A percentile compares a stretch with the other conserved stretches of the same genome.
Evolutionary conservation across 768 basidiomycete genomes (phyloP).

Genomic region (Rhodotorula paludigena): DNA sequence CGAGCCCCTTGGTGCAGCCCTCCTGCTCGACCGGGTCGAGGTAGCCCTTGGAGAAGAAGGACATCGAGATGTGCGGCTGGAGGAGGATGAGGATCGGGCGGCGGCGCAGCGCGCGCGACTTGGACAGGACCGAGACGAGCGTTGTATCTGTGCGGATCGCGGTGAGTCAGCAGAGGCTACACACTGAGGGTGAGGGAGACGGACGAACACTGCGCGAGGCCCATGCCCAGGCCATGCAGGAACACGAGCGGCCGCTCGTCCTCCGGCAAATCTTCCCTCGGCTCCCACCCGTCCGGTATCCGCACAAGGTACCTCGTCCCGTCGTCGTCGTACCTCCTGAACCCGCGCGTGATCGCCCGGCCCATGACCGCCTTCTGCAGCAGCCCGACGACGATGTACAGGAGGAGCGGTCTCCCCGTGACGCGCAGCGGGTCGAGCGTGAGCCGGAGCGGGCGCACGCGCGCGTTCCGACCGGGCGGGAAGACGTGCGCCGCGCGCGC

Average conservation of each 20-base stretch:
- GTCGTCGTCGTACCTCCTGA: constrained; percentile 15
- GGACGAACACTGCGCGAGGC: constrained; percentile 52
- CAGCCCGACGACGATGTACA: constrained; percentile 45
- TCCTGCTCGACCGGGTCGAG: constrained; percentile 64
- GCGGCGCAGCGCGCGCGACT: constrained; percentile 53
- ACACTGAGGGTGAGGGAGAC: too few relatives aligned
- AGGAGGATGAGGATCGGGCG: constrained; percentile 71
- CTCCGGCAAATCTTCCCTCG: constrained; percentile 49
- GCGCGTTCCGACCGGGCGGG: constrained; percentile 23
- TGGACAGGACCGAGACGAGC: constrained; percentile 60
- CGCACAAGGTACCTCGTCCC: constrained; percentile 69
- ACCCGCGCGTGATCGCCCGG: constrained; percentile 30
- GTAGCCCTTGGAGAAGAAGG: constrained; percentile 70
- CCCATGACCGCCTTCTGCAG: constrained; percentile 28
- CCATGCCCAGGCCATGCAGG: constrained; percentile 82
- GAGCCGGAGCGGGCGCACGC: constrained; percentile 58
- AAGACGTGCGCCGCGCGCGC: constrained; percentile 35
- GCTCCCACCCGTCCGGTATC: constrained; percentile 63
- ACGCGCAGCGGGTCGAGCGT: constrained; percentile 74
- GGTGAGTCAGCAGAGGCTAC: background rate
- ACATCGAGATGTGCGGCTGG: constrained; percentile 81
- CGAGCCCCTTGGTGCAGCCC: constrained; percentile 59
- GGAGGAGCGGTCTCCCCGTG: constrained; percentile 60
- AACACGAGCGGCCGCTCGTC: constrained; percentile 64
- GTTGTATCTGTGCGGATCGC: constrained; percentile 49